These are phyloP conservation scores for Mycena polygramma DNA, from an alignment of 768 basidiomycete species.

Conservation along the genomic window DNA sequence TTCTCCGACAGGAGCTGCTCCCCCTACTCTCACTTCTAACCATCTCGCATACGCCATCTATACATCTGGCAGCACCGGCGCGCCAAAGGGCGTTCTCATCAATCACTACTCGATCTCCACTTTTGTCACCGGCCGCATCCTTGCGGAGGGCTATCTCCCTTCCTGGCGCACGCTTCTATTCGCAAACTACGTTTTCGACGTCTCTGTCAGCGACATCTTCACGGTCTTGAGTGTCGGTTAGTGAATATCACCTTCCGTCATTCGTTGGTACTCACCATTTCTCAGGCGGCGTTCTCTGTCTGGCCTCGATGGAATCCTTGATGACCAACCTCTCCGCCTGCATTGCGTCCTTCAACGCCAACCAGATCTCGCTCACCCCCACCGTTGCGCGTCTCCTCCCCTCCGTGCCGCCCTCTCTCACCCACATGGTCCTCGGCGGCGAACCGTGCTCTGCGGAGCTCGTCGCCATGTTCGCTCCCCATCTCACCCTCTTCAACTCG, in stretches of 20 bases:
- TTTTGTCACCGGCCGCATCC: neutral
- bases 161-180: neutral
- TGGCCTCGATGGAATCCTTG: constrained; percentile 6
- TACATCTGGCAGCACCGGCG: neutral
- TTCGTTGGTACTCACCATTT: neutral
- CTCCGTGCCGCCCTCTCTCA: constrained; percentile 5
- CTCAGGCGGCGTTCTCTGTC: neutral
- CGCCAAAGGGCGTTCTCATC: neutral
- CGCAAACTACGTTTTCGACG: constrained; percentile 6
- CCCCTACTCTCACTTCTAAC: neutral
- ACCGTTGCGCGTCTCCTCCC: neutral
- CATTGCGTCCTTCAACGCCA: constrained; percentile 1
- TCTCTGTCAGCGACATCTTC: constrained; percentile 4
- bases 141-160: neutral
- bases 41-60: constrained; percentile 1
- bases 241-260: neutral
- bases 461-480: constrained; percentile 7
- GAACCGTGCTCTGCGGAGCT: constrained; percentile 10
- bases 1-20: neutral
- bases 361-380: constrained; percentile 6
- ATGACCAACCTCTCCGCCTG: constrained; percentile 1
- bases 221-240: neutral
- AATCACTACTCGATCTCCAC: constrained; percentile 1
- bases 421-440: constrained; percentile 10
- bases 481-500: constrained; percentile 8